A percentile compares a stretch with the other conserved stretches of the same genome.
Conservation (phyloP, 805 yeast species). For the Jamesozyma jinghongensis region DNA sequence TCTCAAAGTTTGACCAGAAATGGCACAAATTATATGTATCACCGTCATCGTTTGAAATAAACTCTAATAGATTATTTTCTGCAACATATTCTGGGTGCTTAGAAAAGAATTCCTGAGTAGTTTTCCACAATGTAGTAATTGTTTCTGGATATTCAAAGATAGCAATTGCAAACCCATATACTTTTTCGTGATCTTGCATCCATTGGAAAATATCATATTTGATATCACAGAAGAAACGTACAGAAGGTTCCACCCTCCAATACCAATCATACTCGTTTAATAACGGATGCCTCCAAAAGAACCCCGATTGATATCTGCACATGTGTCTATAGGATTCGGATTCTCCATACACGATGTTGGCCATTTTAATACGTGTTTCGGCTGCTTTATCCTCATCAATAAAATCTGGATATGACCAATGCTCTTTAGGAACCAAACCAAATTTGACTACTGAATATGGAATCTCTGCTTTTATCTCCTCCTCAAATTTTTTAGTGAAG, state of each 20-base stretch:
- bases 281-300: constrained; percentile 64
- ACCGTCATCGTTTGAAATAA: constrained; percentile 54
- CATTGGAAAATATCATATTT: constrained; percentile 70
- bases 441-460: constrained; percentile 57
- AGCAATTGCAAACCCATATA: constrained; percentile 50
- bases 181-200: constrained; percentile 65
- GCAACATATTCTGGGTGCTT: constrained; percentile 40
- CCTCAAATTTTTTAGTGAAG: not conserved
- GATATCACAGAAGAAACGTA: constrained; percentile 64
- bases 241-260: constrained; percentile 89
- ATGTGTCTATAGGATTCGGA: constrained; percentile 79
- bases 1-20: constrained; percentile 72
- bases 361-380: constrained; percentile 39
- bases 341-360: constrained; percentile 62
- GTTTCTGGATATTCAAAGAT: constrained; percentile 52
- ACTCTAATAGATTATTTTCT: constrained; percentile 46
- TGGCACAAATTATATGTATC: constrained; percentile 63
- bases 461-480: constrained; percentile 42
- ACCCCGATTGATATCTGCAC: constrained; percentile 87
- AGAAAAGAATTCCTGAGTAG: constrained; percentile 53
- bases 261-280: constrained; percentile 67
- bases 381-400: constrained; percentile 69
- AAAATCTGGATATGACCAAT: constrained; percentile 80
- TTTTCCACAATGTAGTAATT: constrained; percentile 67
- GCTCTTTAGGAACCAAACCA: constrained; percentile 44